Percentiles rank a stretch among this genome's conserved stretches.
phyloP scores from a whole-genome alignment of 331 rosid genomes.

The Telfairia occidentalis region DNA sequence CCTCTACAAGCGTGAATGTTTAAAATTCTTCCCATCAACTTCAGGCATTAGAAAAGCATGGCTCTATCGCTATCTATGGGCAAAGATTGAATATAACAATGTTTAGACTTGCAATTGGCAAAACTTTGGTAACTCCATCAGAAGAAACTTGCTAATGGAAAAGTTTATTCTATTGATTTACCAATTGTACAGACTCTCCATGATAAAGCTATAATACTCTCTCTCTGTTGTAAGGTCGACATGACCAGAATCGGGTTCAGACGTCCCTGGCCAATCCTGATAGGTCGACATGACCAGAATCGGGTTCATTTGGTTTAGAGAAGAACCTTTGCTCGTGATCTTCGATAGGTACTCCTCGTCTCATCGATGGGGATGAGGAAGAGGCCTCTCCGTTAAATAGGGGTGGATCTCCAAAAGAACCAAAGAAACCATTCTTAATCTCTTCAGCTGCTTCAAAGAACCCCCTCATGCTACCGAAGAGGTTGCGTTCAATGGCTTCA shows the following conservation, averaged over 20 bases:
- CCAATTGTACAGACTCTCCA: background rate
- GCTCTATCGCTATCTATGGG: background rate
- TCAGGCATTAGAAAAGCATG: background rate
- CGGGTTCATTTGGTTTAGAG: slow-evolving; percentile 23
- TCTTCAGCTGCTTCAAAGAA: slow-evolving; percentile 72
- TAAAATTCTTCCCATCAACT: background rate
- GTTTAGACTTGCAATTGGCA: background rate
- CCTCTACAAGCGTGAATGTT: background rate
- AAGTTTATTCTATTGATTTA: background rate
- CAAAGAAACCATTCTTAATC: slow-evolving; percentile 46
- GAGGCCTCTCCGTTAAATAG: slow-evolving; percentile 37
- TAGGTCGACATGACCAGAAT: slow-evolving; percentile 35
- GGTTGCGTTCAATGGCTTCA: slow-evolving; percentile 41
- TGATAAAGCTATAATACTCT: background rate
- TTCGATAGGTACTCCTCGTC: slow-evolving; percentile 45
- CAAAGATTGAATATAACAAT: background rate
- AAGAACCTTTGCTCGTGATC: slow-evolving; percentile 23
- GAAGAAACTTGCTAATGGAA: background rate
- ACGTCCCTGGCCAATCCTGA: slow-evolving; percentile 58
- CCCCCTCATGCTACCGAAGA: slow-evolving; percentile 40
- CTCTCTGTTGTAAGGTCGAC: slow-evolving; percentile 27
- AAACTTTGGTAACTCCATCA: background rate
- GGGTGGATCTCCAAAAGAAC: slow-evolving; percentile 28
- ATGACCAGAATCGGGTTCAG: slow-evolving; percentile 28
- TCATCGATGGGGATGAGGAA: slow-evolving; percentile 33